Conservation (phyloP, 805 yeast species). For the Candida dajiaensis region DNA sequence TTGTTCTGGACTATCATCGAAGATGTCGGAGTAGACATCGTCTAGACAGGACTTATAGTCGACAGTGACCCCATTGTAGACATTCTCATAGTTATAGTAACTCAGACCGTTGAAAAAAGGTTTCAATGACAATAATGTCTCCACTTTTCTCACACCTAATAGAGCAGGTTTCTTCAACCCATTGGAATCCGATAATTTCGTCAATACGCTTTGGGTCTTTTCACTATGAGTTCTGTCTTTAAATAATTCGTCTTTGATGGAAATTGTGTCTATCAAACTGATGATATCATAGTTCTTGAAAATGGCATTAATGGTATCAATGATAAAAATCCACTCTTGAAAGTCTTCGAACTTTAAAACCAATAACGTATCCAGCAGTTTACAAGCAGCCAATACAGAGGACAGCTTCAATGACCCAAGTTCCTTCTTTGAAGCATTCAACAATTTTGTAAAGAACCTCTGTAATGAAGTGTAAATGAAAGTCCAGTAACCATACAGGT, state of each 20-base stretch:
- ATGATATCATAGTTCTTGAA: slow-evolving; percentile 30
- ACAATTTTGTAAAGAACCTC: slow-evolving; percentile 37
- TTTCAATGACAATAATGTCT: slow-evolving; percentile 42
- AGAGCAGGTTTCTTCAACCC: slow-evolving; percentile 30
- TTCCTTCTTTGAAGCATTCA: slow-evolving; percentile 22
- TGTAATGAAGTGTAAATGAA: slow-evolving; percentile 57
- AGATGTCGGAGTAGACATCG: slow-evolving; percentile 58
- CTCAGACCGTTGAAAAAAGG: slow-evolving; percentile 64
- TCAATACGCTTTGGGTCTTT: slow-evolving; percentile 10
- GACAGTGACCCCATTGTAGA: slow-evolving; percentile 42
- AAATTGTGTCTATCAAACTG: slow-evolving; percentile 22
- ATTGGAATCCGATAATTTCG: slow-evolving; percentile 14
- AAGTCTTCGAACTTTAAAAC: slow-evolving; percentile 72
- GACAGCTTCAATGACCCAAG: slow-evolving; percentile 32
- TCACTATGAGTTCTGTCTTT: slow-evolving; percentile 21
- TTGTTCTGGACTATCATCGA: slow-evolving; percentile 14
- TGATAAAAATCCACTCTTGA: slow-evolving; percentile 83
- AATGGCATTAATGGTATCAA: slow-evolving; percentile 58
- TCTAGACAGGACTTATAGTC: slow-evolving; percentile 43
- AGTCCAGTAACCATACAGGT: slow-evolving; percentile 67
- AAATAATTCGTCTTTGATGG: slow-evolving; percentile 12
- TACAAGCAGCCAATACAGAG: slow-evolving; percentile 56
- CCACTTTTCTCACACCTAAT: slow-evolving; percentile 33
- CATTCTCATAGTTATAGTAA: slow-evolving; percentile 57
- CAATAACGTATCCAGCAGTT: slow-evolving; percentile 70